Percentiles rank a stretch among this genome's conserved stretches.
Conservation (phyloP, 345 rosid species). For the Aquilaria malaccensis region DNA sequence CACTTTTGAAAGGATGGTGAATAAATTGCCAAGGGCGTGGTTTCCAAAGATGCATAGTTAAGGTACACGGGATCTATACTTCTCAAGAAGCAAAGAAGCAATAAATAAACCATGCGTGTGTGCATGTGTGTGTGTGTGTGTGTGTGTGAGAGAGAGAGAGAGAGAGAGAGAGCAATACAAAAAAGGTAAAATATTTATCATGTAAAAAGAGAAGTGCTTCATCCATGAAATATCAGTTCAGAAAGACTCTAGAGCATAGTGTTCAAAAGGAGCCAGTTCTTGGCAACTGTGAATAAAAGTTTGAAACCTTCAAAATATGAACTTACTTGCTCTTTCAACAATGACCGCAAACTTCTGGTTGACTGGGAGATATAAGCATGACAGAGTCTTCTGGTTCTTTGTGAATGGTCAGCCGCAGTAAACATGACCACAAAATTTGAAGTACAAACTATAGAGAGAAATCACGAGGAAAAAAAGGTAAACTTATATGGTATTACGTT, state of each 20-base stretch:
- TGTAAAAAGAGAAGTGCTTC: no score
- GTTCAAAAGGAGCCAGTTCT: not conserved
- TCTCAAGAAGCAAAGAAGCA: no score
- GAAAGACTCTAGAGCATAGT: not conserved
- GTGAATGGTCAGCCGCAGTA: conserved; percentile 34
- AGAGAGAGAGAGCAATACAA: no score
- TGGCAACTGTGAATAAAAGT: not conserved
- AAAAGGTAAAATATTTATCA: no score
- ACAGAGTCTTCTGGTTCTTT: conserved; percentile 38
- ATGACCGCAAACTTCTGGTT: conserved; percentile 75
- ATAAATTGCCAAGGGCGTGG: no score
- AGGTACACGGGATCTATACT: no score
- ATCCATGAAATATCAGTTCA: not conserved
- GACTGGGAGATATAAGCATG: conserved; percentile 81
- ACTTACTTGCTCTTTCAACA: conserved; percentile 79
- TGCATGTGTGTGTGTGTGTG: no score
- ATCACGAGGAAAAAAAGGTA: conserved; percentile 8
- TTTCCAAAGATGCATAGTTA: no score
- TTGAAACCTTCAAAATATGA: no score
- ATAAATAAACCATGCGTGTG: no score
- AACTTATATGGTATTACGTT: conserved; percentile 7
- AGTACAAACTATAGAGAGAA: conserved; percentile 55
- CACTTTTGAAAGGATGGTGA: no score
- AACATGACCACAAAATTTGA: conserved; percentile 92
- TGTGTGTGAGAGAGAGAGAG: no score